phyloP scores from a whole-genome alignment of 352 stramenopile genomes.

The Phytophthora melonis region DNA sequence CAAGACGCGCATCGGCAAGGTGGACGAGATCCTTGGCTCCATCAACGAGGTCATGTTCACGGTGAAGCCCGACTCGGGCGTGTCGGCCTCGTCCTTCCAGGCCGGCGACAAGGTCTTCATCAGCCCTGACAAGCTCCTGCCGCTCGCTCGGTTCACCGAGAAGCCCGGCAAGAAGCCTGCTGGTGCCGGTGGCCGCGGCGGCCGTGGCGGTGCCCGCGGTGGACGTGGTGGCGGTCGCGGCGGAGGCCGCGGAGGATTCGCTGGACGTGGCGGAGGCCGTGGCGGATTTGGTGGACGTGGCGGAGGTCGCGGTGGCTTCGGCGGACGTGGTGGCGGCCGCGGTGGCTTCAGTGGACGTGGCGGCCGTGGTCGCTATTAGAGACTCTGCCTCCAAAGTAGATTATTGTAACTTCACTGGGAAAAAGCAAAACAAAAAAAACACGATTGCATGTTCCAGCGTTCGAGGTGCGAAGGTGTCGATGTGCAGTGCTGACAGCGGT shows the following conservation, averaged over 20 bases:
- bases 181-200: slow-evolving; percentile 53
- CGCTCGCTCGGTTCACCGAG: slow-evolving; percentile 96
- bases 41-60: slow-evolving; percentile 98
- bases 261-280: slow-evolving; percentile 21
- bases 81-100: slow-evolving; percentile 97
- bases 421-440: slow-evolving; percentile 34
- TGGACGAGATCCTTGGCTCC: slow-evolving; percentile 98
- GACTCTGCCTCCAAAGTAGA: slow-evolving; percentile 47
- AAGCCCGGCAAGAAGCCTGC: slow-evolving; percentile 76
- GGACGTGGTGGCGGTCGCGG: slow-evolving; percentile 46
- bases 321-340: slow-evolving; percentile 18
- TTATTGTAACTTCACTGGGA: slow-evolving; percentile 50
- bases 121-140: slow-evolving; percentile 97
- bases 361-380: slow-evolving; percentile 44
- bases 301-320: slow-evolving; percentile 21
- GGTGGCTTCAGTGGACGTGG: slow-evolving; percentile 22
- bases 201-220: slow-evolving; percentile 56
- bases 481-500: too few relatives aligned
- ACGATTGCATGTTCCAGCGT: slow-evolving; percentile 16
- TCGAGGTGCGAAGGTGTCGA: background rate
- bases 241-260: slow-evolving; percentile 35
- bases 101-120: slow-evolving; percentile 98
- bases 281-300: slow-evolving; percentile 21
- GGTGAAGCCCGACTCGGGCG: slow-evolving; percentile 96
- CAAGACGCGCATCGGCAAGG: slow-evolving; percentile 99